A percentile compares a stretch with the other conserved stretches of the same genome.
Evolutionary conservation across 192 early-diverging fungal species (phyloP).

Genomic region (Entomortierella beljakovae): DNA sequence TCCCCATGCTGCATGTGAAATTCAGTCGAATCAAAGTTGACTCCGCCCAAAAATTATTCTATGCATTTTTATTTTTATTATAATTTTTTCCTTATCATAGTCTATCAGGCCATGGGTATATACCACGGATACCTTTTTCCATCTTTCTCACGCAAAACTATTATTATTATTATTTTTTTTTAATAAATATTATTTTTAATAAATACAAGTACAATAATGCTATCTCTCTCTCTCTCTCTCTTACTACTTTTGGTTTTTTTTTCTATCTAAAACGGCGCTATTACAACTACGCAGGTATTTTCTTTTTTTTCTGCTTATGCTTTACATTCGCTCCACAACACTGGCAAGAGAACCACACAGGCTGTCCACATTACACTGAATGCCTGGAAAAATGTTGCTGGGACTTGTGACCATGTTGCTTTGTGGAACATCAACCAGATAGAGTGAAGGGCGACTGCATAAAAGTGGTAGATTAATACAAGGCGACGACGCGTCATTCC

Average conservation of each 20-base stretch:
- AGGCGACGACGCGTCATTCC: constrained; percentile 80
- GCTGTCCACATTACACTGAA: constrained; percentile 62
- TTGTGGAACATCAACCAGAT: constrained; percentile 66
- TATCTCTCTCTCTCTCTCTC: not conserved
- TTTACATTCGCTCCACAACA: constrained; percentile 65
- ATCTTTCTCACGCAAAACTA: too few relatives aligned
- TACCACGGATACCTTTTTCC: too few relatives aligned
- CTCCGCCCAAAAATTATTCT: constrained; percentile 29
- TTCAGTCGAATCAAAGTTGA: constrained; percentile 26
- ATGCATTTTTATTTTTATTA: not conserved
- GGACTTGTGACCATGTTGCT: constrained; percentile 59
- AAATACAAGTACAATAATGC: too few relatives aligned
- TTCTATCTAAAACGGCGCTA: too few relatives aligned
- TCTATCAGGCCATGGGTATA: too few relatives aligned
- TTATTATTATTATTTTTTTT: too few relatives aligned
- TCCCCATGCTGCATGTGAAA: constrained; percentile 17
- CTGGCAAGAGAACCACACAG: constrained; percentile 55
- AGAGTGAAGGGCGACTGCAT: constrained; percentile 85
- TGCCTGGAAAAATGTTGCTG: constrained; percentile 57
- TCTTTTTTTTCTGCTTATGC: constrained; percentile 18
- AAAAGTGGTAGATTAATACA: constrained; percentile 91
- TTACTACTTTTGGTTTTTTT: not conserved
- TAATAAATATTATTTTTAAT: too few relatives aligned
- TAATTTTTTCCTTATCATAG: not conserved
- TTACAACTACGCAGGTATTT: not conserved